Conservation (phyloP, 139 green algal genomes). For the Picochlorum sp. region DNA sequence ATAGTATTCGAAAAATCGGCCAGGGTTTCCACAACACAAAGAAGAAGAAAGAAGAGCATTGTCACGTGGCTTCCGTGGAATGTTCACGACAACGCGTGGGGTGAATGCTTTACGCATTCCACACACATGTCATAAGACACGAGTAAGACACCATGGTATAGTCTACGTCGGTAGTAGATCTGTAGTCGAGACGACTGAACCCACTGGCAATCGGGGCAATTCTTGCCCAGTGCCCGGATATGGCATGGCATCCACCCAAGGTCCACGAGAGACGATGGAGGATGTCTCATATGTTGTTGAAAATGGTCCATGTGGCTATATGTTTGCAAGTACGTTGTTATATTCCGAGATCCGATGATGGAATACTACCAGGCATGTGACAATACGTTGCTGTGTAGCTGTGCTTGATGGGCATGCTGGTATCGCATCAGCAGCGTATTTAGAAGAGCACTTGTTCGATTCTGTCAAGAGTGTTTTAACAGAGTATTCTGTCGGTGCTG, state of each 20-base stretch:
- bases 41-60: too few relatives aligned
- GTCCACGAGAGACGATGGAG: conserved; percentile 57
- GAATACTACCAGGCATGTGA: background rate
- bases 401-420: conserved; percentile 70
- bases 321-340: conserved; percentile 33
- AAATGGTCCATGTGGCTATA: conserved; percentile 30
- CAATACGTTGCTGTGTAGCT: conserved; percentile 16
- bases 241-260: conserved; percentile 36
- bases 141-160: too few relatives aligned
- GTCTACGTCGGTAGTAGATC: too few relatives aligned
- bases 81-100: too few relatives aligned
- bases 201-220: too few relatives aligned
- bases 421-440: conserved; percentile 42
- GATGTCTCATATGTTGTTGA: conserved; percentile 37
- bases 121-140: too few relatives aligned
- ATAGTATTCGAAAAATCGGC: too few relatives aligned
- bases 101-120: too few relatives aligned
- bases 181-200: too few relatives aligned
- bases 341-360: background rate
- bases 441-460: conserved; percentile 49
- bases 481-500: conserved; percentile 7
- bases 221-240: background rate
- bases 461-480: conserved; percentile 27
- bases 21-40: too few relatives aligned
- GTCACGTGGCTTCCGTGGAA: too few relatives aligned